Conservation (phyloP, 129 eudicot genomes). For the Saposhnikovia divaricata region DNA sequence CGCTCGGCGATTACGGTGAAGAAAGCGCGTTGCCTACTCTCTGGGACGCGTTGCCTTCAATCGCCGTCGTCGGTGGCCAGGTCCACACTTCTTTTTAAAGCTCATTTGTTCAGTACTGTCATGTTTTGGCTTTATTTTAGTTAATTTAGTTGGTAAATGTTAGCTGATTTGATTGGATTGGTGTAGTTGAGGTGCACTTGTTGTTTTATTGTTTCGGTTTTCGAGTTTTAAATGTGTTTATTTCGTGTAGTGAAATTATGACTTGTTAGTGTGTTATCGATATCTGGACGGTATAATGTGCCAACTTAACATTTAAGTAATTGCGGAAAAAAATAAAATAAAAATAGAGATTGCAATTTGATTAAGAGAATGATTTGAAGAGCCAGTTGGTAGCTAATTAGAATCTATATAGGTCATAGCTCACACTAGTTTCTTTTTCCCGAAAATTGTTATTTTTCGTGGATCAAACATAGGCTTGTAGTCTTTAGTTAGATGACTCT, state of each 20-base stretch:
- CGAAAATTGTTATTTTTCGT: too few species aligned
- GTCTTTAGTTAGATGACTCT: neutral
- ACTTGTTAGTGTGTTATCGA: neutral
- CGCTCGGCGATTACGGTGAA: constrained; percentile 41
- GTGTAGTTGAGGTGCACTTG: neutral
- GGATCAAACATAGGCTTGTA: neutral
- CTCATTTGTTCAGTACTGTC: too few species aligned
- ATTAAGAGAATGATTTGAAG: neutral
- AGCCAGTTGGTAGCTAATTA: neutral
- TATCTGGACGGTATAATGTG: neutral
- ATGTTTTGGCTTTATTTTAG: neutral
- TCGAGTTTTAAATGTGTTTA: neutral
- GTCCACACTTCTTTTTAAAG: constrained; percentile 7
- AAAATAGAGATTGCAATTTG: neutral
- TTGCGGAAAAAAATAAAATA: neutral
- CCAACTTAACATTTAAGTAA: neutral
- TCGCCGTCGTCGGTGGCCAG: constrained; percentile 96
- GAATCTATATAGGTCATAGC: neutral
- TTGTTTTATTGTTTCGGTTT: neutral
- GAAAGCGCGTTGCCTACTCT: constrained; percentile 66
- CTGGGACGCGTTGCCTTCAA: constrained; percentile 92
- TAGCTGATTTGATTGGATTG: neutral
- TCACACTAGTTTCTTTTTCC: neutral
- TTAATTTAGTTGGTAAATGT: neutral
- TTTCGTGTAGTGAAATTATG: too few species aligned